Evolutionary conservation across 2,329 filamentous ascomycete species (phyloP), one percentile per base, ranked within the genome.

Genomic region (Aureobasidium subglaciale): DNA sequence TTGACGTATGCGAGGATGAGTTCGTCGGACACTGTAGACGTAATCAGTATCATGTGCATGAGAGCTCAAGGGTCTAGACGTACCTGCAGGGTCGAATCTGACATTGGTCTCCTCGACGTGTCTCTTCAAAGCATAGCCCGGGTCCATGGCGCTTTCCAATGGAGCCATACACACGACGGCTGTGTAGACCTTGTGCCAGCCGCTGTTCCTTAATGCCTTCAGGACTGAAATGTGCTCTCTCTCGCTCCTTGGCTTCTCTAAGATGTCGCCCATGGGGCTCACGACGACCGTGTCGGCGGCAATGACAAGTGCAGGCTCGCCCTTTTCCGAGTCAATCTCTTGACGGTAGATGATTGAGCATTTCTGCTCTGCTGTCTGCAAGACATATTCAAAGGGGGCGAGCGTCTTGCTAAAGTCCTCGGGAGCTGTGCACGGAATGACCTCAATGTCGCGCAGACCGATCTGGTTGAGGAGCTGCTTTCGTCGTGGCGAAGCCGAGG

Each of bases 201-300:
- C 70, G n/a, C 62, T 59, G 45, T 70, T 68, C 38, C 93, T 78
- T 65, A 99, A 75, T 69, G 82, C 80, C 70, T 85, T 86, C 59
- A 99, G 76, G 88, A 95, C 97, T 27, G 80, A 75, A 41, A 91
- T 75, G 71, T 99, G 93, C 38, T 95, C 86, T 5, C 80, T 81
- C 71, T 92, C 88, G 59, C 77, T 88, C 53, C 85, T 78, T 10
- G 93, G 93, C 75, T 99, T 99, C 77, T 99, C 93, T 2, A 99
- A 75, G 53, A 99, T 89, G 52, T 81, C 77, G 0, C 90, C 91
- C 32, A 80, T 75, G 75, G 1, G 91, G 91, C 37, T 86, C 13
- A 93, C 87, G 59, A 99, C 88, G 56, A 99, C 78, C 0, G 93
- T 97, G 69, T 97, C 92, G 32, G 92, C 92, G 0, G 90, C 85